Evolutionary conservation across 2,329 filamentous ascomycete genomes (phyloP).

Genomic region (Trichoderma koningiopsis): DNA sequence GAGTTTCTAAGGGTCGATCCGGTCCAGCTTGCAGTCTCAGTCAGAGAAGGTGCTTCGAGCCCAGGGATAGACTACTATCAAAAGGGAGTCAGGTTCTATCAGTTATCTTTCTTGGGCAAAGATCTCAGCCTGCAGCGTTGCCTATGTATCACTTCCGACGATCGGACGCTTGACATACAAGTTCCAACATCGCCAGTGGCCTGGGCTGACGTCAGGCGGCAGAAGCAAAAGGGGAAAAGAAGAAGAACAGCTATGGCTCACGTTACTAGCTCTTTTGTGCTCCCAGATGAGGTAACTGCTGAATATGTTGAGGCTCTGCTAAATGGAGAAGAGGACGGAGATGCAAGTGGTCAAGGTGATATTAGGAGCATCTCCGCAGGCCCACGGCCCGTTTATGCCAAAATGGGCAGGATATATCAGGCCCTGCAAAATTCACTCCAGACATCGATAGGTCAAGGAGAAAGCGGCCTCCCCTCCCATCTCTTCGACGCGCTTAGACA

Average conservation of each 20-base stretch:
- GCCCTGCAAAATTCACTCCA: conserved; percentile 31
- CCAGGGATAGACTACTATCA: conserved; percentile 38
- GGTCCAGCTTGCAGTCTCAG: conserved; percentile 29
- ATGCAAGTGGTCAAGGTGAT: neutral
- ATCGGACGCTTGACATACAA: conserved; percentile 32
- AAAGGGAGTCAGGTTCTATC: conserved; percentile 48
- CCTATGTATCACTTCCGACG: conserved; percentile 36
- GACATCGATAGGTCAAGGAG: conserved; percentile 25
- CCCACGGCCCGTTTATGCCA: conserved; percentile 31
- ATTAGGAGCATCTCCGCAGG: neutral
- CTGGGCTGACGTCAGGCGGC: conserved; percentile 34
- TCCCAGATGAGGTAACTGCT: conserved; percentile 42
- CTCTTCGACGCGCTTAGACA: conserved; percentile 35
- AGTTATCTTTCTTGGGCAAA: conserved; percentile 47
- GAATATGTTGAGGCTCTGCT: conserved; percentile 31
- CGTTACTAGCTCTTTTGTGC: conserved; percentile 39
- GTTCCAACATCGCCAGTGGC: conserved; percentile 35
- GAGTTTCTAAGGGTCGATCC: conserved; percentile 37
- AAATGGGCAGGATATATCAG: conserved; percentile 32
- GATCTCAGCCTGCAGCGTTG: conserved; percentile 49
- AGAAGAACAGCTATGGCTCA: conserved; percentile 36
- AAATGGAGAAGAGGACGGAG: neutral
- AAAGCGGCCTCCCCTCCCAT: conserved; percentile 33
- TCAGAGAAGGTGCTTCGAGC: conserved; percentile 26
- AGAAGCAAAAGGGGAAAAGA: conserved; percentile 35